Percentiles rank a stretch among this genome's conserved stretches.
Evolutionary conservation across 768 basidiomycete species (phyloP).

Genomic region (Trametes cubensis): DNA sequence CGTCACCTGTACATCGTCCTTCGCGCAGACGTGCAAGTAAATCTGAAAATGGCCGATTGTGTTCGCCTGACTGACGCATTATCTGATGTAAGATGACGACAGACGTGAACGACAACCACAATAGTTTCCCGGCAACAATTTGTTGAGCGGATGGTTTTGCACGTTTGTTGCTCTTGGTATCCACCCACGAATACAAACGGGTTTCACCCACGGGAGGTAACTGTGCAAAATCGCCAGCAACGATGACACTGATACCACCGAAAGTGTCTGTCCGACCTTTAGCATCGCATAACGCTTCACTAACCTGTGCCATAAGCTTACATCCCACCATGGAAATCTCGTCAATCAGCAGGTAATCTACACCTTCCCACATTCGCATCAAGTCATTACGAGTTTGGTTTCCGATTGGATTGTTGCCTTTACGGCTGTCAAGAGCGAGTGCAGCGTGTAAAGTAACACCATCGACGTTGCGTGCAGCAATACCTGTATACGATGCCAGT

Average conservation of each 20-base stretch:
- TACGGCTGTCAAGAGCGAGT: background rate
- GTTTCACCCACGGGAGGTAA: constrained; percentile 16
- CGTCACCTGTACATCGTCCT: background rate
- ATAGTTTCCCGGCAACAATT: constrained; percentile 33
- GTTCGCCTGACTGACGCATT: background rate
- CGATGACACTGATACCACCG: background rate
- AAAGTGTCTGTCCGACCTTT: background rate
- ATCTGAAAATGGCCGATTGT: background rate
- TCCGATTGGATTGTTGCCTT: background rate
- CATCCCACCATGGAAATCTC: constrained; percentile 46
- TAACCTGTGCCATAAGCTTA: constrained; percentile 35
- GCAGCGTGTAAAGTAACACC: background rate
- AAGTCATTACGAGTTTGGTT: constrained; percentile 26
- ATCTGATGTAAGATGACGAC: constrained; percentile 32
- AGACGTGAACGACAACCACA: constrained; percentile 38
- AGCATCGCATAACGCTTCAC: constrained; percentile 41
- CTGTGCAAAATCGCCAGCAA: background rate
- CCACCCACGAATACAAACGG: constrained; percentile 48
- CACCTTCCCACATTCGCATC: constrained; percentile 41
- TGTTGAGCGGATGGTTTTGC: constrained; percentile 26
- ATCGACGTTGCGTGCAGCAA: background rate
- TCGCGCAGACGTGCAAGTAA: background rate
- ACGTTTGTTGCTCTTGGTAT: too few species aligned
- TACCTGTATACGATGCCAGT: background rate
- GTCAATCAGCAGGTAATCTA: constrained; percentile 44